phyloP scores from a whole-genome alignment of 345 rosid genomes.

The Acer negundo region DNA sequence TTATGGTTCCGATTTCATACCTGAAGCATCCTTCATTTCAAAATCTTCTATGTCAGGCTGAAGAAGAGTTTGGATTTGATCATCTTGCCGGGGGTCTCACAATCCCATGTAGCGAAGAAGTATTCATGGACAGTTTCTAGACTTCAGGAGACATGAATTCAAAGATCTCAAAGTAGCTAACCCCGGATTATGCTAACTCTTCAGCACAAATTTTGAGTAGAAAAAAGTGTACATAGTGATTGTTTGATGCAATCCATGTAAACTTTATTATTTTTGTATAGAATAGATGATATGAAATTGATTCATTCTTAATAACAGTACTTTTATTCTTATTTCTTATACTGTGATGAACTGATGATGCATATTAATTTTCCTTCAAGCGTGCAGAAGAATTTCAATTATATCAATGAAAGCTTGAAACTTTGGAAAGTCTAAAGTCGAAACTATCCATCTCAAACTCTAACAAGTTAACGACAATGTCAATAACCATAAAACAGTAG shows the following conservation, averaged over 20 bases:
- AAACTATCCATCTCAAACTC: too few relatives aligned
- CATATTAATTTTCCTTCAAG: neutral
- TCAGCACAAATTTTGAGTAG: neutral
- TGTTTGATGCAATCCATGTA: neutral
- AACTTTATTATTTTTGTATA: neutral
- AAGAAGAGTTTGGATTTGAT: slow-evolving; percentile 34
- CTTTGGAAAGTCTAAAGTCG: too few relatives aligned
- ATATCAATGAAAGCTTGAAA: too few relatives aligned
- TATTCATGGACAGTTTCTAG: slow-evolving; percentile 18
- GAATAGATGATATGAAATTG: neutral
- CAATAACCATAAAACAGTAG: too few relatives aligned
- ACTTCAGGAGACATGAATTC: neutral
- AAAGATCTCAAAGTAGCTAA: neutral
- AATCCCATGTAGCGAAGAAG: slow-evolving; percentile 31
- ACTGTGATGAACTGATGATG: neutral
- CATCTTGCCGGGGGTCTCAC: slow-evolving; percentile 27
- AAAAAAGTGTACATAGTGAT: neutral
- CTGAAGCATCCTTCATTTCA: slow-evolving; percentile 45
- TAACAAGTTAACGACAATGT: too few relatives aligned
- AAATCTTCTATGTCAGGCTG: slow-evolving; percentile 16
- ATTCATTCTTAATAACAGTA: neutral
- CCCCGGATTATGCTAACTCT: neutral
- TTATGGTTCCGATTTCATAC: slow-evolving; percentile 42
- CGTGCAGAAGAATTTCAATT: too few relatives aligned
- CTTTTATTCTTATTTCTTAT: neutral